Percentiles rank a stretch among this genome's conserved stretches.
phyloP scores from a whole-genome alignment of 1,284 basidiomycete genomes.

The Exobasidium rhododendri region DNA sequence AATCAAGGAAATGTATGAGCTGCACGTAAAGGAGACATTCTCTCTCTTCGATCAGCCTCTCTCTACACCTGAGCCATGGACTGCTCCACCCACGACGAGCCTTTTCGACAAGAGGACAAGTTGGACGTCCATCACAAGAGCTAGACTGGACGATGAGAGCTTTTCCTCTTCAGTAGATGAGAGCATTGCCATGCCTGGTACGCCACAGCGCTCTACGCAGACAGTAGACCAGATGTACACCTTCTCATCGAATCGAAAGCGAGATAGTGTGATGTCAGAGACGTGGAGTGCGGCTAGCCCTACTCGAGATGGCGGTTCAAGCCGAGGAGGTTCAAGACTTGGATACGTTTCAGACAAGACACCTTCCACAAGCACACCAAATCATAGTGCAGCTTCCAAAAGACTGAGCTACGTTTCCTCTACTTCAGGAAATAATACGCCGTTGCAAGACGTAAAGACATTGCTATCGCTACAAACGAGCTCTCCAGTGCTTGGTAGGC shows the following conservation, averaged over 20 bases:
- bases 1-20: conserved; percentile 38
- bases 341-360: conserved; percentile 12
- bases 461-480: not conserved
- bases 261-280: conserved; percentile 1
- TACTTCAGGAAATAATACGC: not conserved
- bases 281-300: not conserved
- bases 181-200: conserved; percentile 18
- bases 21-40: conserved; percentile 16
- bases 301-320: not conserved
- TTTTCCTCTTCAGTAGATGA: conserved; percentile 34
- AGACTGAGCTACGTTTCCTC: conserved; percentile 38
- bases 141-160: conserved; percentile 24
- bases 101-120: not conserved
- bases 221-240: not conserved
- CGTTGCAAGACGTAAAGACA: not conserved
- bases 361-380: conserved; percentile 17
- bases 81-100: not conserved
- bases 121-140: not conserved
- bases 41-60: not conserved
- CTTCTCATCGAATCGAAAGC: not conserved
- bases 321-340: conserved; percentile 2
- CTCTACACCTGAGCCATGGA: not conserved
- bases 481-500: conserved; percentile 10
- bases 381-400: conserved; percentile 36
- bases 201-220: not conserved